Evolutionary conservation across 805 yeast genomes (phyloP).

Genomic region (Hanseniaspora clermontiae): DNA sequence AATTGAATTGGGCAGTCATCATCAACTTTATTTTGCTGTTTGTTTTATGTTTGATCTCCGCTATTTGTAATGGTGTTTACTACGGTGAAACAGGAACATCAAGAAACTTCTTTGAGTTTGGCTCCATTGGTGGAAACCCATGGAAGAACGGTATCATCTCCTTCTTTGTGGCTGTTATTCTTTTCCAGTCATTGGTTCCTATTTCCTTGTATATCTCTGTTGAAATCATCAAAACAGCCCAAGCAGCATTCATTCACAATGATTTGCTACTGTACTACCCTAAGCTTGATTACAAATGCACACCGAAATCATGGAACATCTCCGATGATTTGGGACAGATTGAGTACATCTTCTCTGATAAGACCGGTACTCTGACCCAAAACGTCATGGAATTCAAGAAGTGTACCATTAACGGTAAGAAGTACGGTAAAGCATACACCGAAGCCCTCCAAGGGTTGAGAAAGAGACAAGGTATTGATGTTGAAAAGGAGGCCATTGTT

Average conservation of each 20-base stretch:
- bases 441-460: slow-evolving; percentile 71
- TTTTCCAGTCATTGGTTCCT: slow-evolving; percentile 71
- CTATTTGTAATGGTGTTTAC: slow-evolving; percentile 56
- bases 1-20: slow-evolving; percentile 55
- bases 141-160: slow-evolving; percentile 57
- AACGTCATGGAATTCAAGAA: slow-evolving; percentile 78
- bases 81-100: slow-evolving; percentile 39
- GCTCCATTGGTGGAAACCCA: slow-evolving; percentile 53
- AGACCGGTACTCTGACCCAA: slow-evolving; percentile 75
- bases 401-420: slow-evolving; percentile 58
- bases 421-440: slow-evolving; percentile 71
- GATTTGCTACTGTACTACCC: slow-evolving; percentile 62
- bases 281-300: slow-evolving; percentile 62
- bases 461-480: slow-evolving; percentile 66
- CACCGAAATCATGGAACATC: slow-evolving; percentile 75
- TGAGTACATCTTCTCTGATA: slow-evolving; percentile 73
- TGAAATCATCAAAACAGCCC: slow-evolving; percentile 71
- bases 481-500: slow-evolving; percentile 42
- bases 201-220: slow-evolving; percentile 70
- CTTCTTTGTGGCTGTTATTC: slow-evolving; percentile 62
- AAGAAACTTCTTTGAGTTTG: slow-evolving; percentile 54
- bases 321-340: slow-evolving; percentile 80
- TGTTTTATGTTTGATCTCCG: slow-evolving; percentile 54
- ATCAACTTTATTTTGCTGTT: slow-evolving; percentile 55
- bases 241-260: slow-evolving; percentile 66